Evolutionary conservation across 495 filamentous ascomycete genomes (phyloP).

Genomic region (Neurospora sp.): DNA sequence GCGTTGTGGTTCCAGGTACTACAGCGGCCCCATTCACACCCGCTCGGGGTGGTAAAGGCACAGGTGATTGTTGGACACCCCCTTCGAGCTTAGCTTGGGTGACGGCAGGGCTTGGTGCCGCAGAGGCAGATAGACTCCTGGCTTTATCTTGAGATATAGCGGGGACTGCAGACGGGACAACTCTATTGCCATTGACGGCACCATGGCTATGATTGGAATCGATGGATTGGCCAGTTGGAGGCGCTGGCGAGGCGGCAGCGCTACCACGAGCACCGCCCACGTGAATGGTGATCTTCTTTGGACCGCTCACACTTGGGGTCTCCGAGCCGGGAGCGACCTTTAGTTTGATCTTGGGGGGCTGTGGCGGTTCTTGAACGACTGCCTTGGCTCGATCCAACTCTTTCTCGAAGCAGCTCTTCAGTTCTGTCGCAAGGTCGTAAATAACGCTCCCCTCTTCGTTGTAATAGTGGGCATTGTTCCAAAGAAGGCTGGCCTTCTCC

Average conservation of each 20-base stretch:
- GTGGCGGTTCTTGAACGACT: slow-evolving; percentile 50
- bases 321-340: slow-evolving; percentile 43
- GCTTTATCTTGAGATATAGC: slow-evolving; percentile 28
- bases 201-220: slow-evolving; percentile 20
- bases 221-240: slow-evolving; percentile 30
- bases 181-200: slow-evolving; percentile 17
- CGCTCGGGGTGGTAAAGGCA: slow-evolving; percentile 3
- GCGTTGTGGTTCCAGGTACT: background rate
- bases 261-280: slow-evolving; percentile 40
- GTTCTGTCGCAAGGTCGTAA: slow-evolving; percentile 54
- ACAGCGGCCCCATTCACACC: background rate
- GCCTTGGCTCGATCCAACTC: slow-evolving; percentile 59
- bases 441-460: slow-evolving; percentile 85
- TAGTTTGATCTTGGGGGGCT: slow-evolving; percentile 62
- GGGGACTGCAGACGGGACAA: slow-evolving; percentile 10
- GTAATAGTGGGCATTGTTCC: slow-evolving; percentile 77
- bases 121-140: slow-evolving; percentile 34
- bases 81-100: slow-evolving; percentile 33
- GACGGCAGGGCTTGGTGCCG: slow-evolving; percentile 36
- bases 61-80: slow-evolving; percentile 28
- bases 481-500: slow-evolving; percentile 64
- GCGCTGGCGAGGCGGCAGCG: slow-evolving; percentile 45
- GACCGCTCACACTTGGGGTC: slow-evolving; percentile 16
- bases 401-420: slow-evolving; percentile 60
- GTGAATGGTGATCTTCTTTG: slow-evolving; percentile 46